These are phyloP conservation scores for Botrytis porri DNA, from an alignment of 2,329 filamentous ascomycete species.

Conservation along the genomic window DNA sequence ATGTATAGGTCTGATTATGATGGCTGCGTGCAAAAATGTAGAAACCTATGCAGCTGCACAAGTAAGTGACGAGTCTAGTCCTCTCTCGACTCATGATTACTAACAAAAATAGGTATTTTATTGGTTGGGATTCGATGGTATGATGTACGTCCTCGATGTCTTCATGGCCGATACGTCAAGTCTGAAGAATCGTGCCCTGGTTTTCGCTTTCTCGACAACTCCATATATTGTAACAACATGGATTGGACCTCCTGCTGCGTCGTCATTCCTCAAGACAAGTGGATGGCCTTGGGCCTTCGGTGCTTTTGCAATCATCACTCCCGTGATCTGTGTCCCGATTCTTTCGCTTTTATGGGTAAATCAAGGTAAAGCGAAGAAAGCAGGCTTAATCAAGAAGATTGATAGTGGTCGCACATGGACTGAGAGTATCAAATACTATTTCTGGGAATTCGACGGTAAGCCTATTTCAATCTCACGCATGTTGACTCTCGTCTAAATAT, in stretches of 20 bases:
- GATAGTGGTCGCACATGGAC: conserved; percentile 45
- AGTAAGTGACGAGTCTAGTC: conserved; percentile 60
- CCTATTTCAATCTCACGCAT: neutral
- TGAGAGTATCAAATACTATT: conserved; percentile 52
- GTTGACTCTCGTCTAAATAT: neutral
- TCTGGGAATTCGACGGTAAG: conserved; percentile 56
- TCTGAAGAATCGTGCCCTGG: conserved; percentile 56
- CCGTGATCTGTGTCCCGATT: conserved; percentile 60
- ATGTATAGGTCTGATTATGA: conserved; percentile 57
- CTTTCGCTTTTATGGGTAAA: conserved; percentile 50
- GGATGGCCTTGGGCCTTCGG: conserved; percentile 70
- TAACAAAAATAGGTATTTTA: conserved; percentile 31
- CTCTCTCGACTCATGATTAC: neutral
- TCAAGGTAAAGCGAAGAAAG: conserved; percentile 55
- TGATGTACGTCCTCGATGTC: conserved; percentile 60
- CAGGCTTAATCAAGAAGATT: conserved; percentile 46
- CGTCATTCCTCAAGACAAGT: conserved; percentile 50
- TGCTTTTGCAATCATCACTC: conserved; percentile 62
- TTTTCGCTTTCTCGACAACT: conserved; percentile 56
- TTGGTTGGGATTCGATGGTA: conserved; percentile 35
- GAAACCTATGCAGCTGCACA: conserved; percentile 55
- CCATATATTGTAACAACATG: conserved; percentile 67
- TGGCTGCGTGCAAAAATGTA: conserved; percentile 60
- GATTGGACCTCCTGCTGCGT: conserved; percentile 56
- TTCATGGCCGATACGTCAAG: conserved; percentile 67